phyloP scores from a whole-genome alignment of 2,329 filamentous ascomycete genomes.

The Neocucurbitaria cava region DNA sequence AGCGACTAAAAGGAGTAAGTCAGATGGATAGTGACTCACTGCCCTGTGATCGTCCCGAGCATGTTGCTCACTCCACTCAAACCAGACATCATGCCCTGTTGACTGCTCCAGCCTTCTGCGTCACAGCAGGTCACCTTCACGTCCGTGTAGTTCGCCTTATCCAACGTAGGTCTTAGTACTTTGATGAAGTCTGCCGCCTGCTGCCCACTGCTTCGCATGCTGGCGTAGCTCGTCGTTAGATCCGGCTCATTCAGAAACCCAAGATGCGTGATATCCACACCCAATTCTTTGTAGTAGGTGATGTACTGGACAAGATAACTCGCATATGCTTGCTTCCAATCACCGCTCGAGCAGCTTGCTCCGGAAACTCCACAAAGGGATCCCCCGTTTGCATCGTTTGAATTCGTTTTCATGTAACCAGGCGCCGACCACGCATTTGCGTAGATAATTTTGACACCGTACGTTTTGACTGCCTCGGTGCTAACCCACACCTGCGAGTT shows the following conservation, averaged over 20 bases:
- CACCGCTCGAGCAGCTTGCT: slow-evolving; percentile 50
- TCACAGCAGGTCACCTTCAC: slow-evolving; percentile 55
- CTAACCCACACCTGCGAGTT: slow-evolving; percentile 61
- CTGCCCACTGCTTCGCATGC: slow-evolving; percentile 55
- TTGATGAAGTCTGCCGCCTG: slow-evolving; percentile 61
- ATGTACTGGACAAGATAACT: slow-evolving; percentile 58
- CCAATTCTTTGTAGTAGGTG: slow-evolving; percentile 51
- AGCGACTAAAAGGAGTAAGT: not conserved
- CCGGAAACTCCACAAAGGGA: slow-evolving; percentile 56
- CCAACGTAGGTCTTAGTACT: slow-evolving; percentile 51
- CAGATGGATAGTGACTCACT: slow-evolving; percentile 18
- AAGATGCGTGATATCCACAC: slow-evolving; percentile 51
- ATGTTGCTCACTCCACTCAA: slow-evolving; percentile 22
- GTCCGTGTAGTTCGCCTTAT: slow-evolving; percentile 45
- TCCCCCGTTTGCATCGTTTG: slow-evolving; percentile 54
- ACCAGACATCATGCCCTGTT: slow-evolving; percentile 29
- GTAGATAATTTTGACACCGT: slow-evolving; percentile 56
- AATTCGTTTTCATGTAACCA: slow-evolving; percentile 61
- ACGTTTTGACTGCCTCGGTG: slow-evolving; percentile 54
- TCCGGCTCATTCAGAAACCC: slow-evolving; percentile 58
- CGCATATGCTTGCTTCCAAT: slow-evolving; percentile 59
- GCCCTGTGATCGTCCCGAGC: slow-evolving; percentile 32
- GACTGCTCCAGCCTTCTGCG: slow-evolving; percentile 51
- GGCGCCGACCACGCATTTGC: slow-evolving; percentile 60
- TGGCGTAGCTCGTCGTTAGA: slow-evolving; percentile 39